Conservation (phyloP, 441 rosid genomes). For the Adansonia gregorii region DNA sequence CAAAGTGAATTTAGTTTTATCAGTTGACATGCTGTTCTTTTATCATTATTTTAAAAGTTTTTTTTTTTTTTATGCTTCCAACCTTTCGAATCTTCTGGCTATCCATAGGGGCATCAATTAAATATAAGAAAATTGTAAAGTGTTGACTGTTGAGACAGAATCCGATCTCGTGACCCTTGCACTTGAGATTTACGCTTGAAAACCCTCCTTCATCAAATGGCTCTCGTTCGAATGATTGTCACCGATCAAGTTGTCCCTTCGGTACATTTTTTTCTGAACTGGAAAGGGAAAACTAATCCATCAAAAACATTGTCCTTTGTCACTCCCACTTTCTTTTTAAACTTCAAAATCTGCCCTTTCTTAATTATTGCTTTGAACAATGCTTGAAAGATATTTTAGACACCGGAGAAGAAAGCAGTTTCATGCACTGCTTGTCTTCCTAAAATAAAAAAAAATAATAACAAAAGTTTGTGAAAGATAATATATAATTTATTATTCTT, state of each 20-base stretch:
- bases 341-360: not conserved
- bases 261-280: conserved; percentile 6
- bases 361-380: not conserved
- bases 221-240: not conserved
- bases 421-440: not conserved
- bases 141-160: too few relatives aligned
- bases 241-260: not conserved
- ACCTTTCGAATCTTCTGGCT: not conserved
- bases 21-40: conserved; percentile 20
- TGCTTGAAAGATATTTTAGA: not conserved
- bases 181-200: not conserved
- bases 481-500: not conserved
- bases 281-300: not conserved
- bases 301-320: conserved; percentile 9
- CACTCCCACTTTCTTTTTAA: not conserved
- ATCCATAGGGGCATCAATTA: not conserved
- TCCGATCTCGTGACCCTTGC: too few relatives aligned
- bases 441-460: not conserved
- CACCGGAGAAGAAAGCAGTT: not conserved
- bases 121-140: too few relatives aligned
- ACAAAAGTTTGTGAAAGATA: too few relatives aligned
- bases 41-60: too few relatives aligned
- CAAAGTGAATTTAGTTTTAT: not conserved
- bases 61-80: not conserved
- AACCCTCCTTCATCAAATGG: not conserved